Evolutionary conservation across 129 eudicot genomes (phyloP), one percentile per base, ranked within the genome.

Genomic region (Arctium lappa): DNA sequence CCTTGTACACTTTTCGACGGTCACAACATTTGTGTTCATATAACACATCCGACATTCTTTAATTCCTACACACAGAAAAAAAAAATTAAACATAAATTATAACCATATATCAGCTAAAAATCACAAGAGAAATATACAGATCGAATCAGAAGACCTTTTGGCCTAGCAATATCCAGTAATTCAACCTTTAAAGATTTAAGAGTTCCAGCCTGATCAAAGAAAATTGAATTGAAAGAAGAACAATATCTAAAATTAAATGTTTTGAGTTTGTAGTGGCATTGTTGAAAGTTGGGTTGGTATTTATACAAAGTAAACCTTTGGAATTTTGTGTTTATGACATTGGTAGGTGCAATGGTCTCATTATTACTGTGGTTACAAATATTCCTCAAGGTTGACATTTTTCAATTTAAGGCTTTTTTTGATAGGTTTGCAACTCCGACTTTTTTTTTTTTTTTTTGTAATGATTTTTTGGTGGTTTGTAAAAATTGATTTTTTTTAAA

Each of bases 11-110:
- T 27, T 16, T 42, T 46, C 5, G 78, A 10, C 53, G 15, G 60
- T 74, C 78, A 42, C 78, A 74, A 74, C 78, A 74, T 3, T 29
- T 4, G 78, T 74, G 78, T 12, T 74, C 78, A 74, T 74, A 37
- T 33, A 74, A 74, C 78, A 56, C 66, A 56, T 42, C 36, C 78
- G 42, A 42, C 37, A 39, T 27, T 74, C 37, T 39, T 27, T 44
- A 9, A 74, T 9, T 27, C 8, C 60, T 74, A 44, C 22, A 37
- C 39, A 73, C 15, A 22, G 16, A 73, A 73, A 73, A n/a, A n/a
- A 56, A 16, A 16, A 56, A 0, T 5, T 22, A 22, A 22, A 22
- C 27, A 56, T 4, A 4, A 56, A 53, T 13, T 53, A 15, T 56
- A 56, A 15, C 1, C 1, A 56, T 56, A 16, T 13, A 16, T n/a